These are phyloP conservation scores for Phytophthora boehmeriae DNA, from an alignment of 352 stramenopile genomes.

Conservation along the genomic window DNA sequence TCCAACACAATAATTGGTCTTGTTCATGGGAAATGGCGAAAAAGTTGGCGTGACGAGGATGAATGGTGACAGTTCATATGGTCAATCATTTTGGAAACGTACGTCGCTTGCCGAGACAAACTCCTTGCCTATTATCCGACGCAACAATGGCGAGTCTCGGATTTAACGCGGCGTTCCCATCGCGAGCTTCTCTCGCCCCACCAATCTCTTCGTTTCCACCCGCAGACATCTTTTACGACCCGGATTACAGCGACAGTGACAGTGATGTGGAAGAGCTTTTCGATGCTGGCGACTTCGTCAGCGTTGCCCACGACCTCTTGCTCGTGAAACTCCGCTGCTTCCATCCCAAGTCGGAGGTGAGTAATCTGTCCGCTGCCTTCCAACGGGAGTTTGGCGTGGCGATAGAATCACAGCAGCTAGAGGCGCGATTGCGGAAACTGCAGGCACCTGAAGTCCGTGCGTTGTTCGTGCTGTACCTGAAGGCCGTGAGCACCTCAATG, in stretches of 20 bases:
- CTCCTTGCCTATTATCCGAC: neutral
- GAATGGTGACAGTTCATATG: neutral
- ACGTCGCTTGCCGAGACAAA: conserved; percentile 14
- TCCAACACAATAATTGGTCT: too few relatives aligned
- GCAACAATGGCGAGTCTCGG: neutral
- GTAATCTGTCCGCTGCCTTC: conserved; percentile 48
- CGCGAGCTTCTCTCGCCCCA: conserved; percentile 18
- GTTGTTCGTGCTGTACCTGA: conserved; percentile 63
- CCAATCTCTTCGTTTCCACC: conserved; percentile 42
- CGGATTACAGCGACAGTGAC: conserved; percentile 27
- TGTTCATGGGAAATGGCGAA: too few relatives aligned
- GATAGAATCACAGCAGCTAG: conserved; percentile 42
- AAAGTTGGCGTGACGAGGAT: neutral
- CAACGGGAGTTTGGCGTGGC: conserved; percentile 46
- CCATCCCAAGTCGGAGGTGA: conserved; percentile 42
- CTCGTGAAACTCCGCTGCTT: conserved; percentile 69
- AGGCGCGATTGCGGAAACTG: conserved; percentile 44
- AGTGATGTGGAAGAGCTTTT: conserved; percentile 48
- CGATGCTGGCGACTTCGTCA: conserved; percentile 45
- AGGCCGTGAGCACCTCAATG: conserved; percentile 41
- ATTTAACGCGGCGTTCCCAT: conserved; percentile 4
- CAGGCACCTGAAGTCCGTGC: conserved; percentile 40
- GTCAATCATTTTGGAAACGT: too few relatives aligned
- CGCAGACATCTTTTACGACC: conserved; percentile 36
- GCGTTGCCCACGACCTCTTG: conserved; percentile 61